Evolutionary conservation across 1,284 basidiomycete species (phyloP).

Genomic region (Coniferiporia sulphurascens): DNA sequence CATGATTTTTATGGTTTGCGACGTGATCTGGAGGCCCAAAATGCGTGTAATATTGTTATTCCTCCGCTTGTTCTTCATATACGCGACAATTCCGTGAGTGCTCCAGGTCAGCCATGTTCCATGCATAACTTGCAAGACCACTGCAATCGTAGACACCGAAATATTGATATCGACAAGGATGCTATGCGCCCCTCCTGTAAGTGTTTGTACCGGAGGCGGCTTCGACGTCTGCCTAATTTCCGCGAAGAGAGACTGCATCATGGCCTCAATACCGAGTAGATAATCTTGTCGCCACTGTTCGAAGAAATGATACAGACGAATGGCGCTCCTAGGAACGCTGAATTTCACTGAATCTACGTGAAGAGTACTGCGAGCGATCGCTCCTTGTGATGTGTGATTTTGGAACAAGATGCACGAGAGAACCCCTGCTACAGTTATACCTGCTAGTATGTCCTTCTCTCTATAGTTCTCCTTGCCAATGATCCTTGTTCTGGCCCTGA

Average conservation of each 20-base stretch:
- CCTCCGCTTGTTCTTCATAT: constrained; percentile 38
- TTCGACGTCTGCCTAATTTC: constrained; percentile 47
- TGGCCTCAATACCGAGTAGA: constrained; percentile 62
- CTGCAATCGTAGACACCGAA: constrained; percentile 41
- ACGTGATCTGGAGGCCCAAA: constrained; percentile 61
- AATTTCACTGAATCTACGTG: constrained; percentile 43
- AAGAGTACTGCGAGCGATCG: constrained; percentile 37
- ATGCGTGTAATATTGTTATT: constrained; percentile 34
- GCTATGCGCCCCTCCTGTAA: constrained; percentile 26
- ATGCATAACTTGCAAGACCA: constrained; percentile 75
- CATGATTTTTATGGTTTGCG: constrained; percentile 61
- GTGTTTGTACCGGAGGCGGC: constrained; percentile 21
- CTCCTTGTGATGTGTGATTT: constrained; percentile 14
- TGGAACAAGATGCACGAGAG: constrained; percentile 4
- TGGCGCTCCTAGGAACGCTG: constrained; percentile 71
- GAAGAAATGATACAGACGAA: constrained; percentile 69
- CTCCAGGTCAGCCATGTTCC: constrained; percentile 81
- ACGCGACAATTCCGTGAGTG: constrained; percentile 44
- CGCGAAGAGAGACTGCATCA: constrained; percentile 56
- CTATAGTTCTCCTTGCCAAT: constrained; percentile 30
- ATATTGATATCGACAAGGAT: constrained; percentile 45
- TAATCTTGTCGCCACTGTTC: constrained; percentile 80
- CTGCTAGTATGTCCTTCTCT: constrained; percentile 56
- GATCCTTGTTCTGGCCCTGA: constrained; percentile 53
- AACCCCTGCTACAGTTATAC: constrained; percentile 43